phyloP scores from a whole-genome alignment of 768 basidiomycete species.

The Suillus subalutaceus region DNA sequence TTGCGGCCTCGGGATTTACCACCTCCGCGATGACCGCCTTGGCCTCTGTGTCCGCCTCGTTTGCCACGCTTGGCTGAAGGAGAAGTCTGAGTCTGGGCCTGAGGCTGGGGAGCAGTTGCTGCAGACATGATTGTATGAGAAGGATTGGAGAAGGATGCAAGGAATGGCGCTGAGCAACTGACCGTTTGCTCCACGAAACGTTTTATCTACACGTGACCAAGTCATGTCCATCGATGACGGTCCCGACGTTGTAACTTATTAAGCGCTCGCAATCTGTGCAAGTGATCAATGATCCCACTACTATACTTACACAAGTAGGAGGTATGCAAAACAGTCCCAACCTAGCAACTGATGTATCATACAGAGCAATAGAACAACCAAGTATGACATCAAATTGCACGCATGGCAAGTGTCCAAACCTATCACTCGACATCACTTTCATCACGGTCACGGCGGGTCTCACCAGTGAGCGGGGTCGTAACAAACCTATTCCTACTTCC shows the following conservation, averaged over 20 bases:
- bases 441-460: slow-evolving; percentile 3
- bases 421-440: slow-evolving; percentile 28
- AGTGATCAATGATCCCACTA: neutral
- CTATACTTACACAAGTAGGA: neutral
- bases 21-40: slow-evolving; percentile 23
- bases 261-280: neutral
- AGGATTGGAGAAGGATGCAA: neutral
- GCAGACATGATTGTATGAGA: slow-evolving; percentile 20
- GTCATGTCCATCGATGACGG: neutral
- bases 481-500: neutral
- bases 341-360: neutral
- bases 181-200: neutral
- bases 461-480: neutral
- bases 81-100: neutral
- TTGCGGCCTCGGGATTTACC: slow-evolving; percentile 9
- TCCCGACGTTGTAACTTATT: neutral
- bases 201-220: slow-evolving; percentile 9
- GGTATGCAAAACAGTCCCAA: slow-evolving; percentile 1
- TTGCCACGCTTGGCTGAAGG: slow-evolving; percentile 6
- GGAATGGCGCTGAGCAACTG: neutral
- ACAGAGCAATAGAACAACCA: neutral
- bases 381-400: neutral
- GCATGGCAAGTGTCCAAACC: neutral
- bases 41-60: slow-evolving; percentile 18
- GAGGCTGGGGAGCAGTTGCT: slow-evolving; percentile 21